Evolutionary conservation across 768 basidiomycete genomes (phyloP), one percentile per base, ranked within the genome.

Genomic region (Nevesoporus exiguus): DNA sequence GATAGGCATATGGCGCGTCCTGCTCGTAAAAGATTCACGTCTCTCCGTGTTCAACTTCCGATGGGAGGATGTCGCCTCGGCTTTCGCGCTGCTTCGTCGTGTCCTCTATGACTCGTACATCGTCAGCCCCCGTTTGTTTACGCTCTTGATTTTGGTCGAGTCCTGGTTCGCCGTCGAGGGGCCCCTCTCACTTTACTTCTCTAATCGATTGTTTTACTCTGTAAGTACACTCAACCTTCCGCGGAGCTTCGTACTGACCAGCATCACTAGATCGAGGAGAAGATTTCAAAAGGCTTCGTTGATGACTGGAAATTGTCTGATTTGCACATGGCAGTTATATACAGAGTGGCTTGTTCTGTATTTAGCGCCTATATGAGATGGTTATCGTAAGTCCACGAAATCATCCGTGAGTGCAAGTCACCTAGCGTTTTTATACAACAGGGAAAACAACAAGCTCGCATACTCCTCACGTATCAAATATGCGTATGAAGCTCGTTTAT

Each of bases 1-100:
- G 11, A 54, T 67, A 30, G 66, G 66, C 10, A 48, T 67, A 27
- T 67, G 66, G 66, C 67, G 64, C n/a, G 29, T 68, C 33, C 49
- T 64, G 9, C 33, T 67, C 14, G 24, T 47, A 22, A 57, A 60
- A 8, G 55, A 64, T 24, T 39, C 46, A 14, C 19, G 10, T 14
- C 52, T 56, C 19, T 41, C 31, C 17, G 21, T 54, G 3, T 47
- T 59, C 29, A 49, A 47, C 22, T 39, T 64, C 29, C 40, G 43
- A 15, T 66, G 51, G 57, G 34, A 51, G 13, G 17, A 39, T 22
- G 2, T 62, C 24, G 41, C 45, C 4, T 34, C 50, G 0, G 25
- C 25, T 8, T 5, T 56, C 7, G 42, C 47, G 0, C 34, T 62
- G 3, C 34, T 68, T 21, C 34, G 48, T 1, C 66, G 60, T 27